phyloP scores from a whole-genome alignment of 352 stramenopile species.

The Thalassiosira livingstoniorum region DNA sequence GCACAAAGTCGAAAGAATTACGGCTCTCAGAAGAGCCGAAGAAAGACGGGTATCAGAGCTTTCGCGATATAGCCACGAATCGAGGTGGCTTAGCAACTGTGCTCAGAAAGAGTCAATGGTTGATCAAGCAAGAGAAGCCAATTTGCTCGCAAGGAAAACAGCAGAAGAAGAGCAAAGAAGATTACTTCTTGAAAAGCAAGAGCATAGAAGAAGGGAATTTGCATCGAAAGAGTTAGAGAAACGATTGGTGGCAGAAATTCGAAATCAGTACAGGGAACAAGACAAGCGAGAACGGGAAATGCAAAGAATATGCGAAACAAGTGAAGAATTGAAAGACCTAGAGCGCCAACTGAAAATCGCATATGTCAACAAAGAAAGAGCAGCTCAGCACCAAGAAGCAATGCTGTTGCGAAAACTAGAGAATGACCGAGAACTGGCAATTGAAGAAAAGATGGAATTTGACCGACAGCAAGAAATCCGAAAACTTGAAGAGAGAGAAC shows the following conservation, averaged over 20 bases:
- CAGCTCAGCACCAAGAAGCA: constrained; percentile 90
- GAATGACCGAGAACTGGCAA: constrained; percentile 86
- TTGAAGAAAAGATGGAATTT: constrained; percentile 93
- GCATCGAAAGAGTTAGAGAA: constrained; percentile 49
- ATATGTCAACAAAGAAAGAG: constrained; percentile 94
- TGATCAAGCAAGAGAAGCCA: constrained; percentile 49
- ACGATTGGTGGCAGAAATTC: constrained; percentile 72
- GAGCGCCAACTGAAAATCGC: constrained; percentile 91
- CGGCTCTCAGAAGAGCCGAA: constrained; percentile 53
- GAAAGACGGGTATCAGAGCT: constrained; percentile 61
- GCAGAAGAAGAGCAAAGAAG: constrained; percentile 57
- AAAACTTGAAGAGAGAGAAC: constrained; percentile 82
- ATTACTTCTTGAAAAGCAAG: constrained; percentile 52
- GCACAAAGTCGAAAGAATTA: constrained; percentile 55
- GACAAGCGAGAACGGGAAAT: constrained; percentile 89
- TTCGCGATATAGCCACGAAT: constrained; percentile 53
- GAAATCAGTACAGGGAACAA: constrained; percentile 74
- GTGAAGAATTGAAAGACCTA: constrained; percentile 90
- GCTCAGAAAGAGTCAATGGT: constrained; percentile 62
- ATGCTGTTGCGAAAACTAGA: constrained; percentile 87
- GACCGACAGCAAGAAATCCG: constrained; percentile 88
- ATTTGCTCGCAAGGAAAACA: constrained; percentile 41
- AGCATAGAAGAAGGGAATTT: constrained; percentile 41
- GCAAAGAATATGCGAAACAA: constrained; percentile 90
- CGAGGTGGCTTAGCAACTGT: constrained; percentile 56